phyloP scores from a whole-genome alignment of 2,329 filamentous ascomycete species.

The Aspergillus sp. region DNA sequence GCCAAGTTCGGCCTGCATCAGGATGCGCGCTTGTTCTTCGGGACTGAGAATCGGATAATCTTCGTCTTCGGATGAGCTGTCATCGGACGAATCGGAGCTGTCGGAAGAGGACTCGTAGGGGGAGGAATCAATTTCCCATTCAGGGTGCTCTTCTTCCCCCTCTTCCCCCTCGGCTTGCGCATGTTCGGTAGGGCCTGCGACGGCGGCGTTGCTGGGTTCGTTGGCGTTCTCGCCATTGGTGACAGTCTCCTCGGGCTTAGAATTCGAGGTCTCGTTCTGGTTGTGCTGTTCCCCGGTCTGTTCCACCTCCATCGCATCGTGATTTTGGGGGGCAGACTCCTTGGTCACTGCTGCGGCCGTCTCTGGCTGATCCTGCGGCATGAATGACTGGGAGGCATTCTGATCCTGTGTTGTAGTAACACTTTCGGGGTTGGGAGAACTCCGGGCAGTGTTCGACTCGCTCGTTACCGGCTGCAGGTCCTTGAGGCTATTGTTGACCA shows the following conservation, averaged over 20 bases:
- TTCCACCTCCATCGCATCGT: constrained; percentile 31
- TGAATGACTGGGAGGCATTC: neutral
- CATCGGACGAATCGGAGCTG: constrained; percentile 62
- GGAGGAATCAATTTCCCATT: constrained; percentile 83
- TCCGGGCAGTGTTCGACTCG: constrained; percentile 4
- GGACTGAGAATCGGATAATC: constrained; percentile 73
- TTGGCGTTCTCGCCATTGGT: constrained; percentile 5
- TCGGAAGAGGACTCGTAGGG: constrained; percentile 66
- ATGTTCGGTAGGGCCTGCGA: constrained; percentile 6
- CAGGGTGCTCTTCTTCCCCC: constrained; percentile 56
- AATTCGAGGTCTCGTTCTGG: constrained; percentile 8
- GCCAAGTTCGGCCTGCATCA: constrained; percentile 79
- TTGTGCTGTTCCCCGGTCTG: constrained; percentile 9
- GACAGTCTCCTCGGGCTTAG: neutral
- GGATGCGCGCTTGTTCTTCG: constrained; percentile 77
- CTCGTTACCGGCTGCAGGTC: constrained; percentile 11
- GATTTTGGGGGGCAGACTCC: constrained; percentile 3
- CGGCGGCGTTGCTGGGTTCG: constrained; percentile 4
- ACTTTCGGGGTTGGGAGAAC: neutral
- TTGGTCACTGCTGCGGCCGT: constrained; percentile 2
- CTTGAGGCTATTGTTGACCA: constrained; percentile 27
- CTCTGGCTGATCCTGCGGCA: constrained; percentile 4
- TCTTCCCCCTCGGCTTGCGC: constrained; percentile 13
- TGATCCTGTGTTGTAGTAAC: neutral
- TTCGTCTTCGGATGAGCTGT: constrained; percentile 50